These are phyloP conservation scores for Nicotiana noctiflora DNA, from an alignment of 257 asterid species.

Conservation along the genomic window DNA sequence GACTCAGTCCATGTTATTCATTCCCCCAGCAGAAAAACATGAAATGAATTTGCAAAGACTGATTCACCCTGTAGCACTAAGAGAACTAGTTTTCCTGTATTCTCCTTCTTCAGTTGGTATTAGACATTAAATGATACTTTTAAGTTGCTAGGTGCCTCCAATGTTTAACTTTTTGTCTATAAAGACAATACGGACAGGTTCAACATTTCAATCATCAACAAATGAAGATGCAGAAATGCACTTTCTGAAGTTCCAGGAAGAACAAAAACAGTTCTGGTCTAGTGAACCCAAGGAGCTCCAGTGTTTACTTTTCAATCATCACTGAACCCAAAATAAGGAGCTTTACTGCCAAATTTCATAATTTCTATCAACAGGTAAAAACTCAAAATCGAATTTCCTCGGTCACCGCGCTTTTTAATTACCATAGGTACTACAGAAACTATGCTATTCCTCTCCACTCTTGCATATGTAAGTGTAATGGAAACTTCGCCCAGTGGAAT, in stretches of 20 bases:
- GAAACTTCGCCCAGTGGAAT: neutral
- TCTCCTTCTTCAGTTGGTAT: neutral
- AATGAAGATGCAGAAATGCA: neutral
- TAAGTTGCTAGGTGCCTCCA: neutral
- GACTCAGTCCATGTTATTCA: neutral
- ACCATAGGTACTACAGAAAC: neutral
- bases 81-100: neutral
- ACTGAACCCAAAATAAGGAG: neutral
- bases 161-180: neutral
- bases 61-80: neutral
- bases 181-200: neutral
- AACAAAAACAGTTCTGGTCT: neutral
- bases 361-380: neutral
- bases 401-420: neutral
- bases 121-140: neutral
- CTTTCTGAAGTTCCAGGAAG: neutral
- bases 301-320: neutral
- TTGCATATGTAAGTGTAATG: neutral
- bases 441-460: neutral
- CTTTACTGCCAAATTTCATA: neutral
- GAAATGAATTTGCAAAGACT: slow-evolving; percentile 1
- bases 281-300: slow-evolving; percentile 1
- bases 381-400: neutral
- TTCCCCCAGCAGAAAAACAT: neutral
- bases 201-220: neutral